phyloP scores from a whole-genome alignment of 2,329 filamentous ascomycete genomes.

The Calonectria fujianensis region DNA sequence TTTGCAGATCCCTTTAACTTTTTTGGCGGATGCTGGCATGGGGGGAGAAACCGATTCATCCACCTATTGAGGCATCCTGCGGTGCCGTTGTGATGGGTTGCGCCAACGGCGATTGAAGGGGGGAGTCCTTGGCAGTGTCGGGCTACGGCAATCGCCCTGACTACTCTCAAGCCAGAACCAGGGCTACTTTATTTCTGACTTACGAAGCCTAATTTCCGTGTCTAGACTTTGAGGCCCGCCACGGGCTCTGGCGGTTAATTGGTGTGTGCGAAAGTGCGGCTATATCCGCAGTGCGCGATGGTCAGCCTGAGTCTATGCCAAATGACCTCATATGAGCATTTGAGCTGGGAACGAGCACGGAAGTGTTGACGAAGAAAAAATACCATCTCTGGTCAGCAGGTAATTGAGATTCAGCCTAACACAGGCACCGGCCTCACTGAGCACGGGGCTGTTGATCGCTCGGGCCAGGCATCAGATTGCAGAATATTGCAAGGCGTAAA shows the following conservation, averaged over 20 bases:
- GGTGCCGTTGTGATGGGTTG: background rate
- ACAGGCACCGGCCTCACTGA: background rate
- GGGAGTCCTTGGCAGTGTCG: background rate
- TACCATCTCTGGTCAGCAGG: background rate
- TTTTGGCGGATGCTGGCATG: background rate
- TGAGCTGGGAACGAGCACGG: background rate
- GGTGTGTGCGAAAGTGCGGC: background rate
- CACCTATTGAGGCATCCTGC: slow-evolving; percentile 4
- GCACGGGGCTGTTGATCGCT: slow-evolving; percentile 12
- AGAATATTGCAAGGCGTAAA: background rate
- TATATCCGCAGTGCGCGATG: slow-evolving; percentile 1
- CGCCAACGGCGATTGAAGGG: background rate
- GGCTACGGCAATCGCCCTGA: background rate
- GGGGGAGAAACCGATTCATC: background rate
- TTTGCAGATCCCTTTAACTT: no score
- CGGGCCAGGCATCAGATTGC: slow-evolving; percentile 21
- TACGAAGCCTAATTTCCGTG: background rate
- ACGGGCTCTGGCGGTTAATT: slow-evolving; percentile 4
- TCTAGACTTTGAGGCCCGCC: background rate
- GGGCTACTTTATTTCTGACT: background rate
- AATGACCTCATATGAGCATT: background rate
- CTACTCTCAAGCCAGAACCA: no score
- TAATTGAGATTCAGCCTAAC: slow-evolving; percentile 8
- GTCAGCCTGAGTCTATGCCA: background rate
- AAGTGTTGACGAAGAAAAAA: background rate